These are phyloP conservation scores for Coemansia sp. DNA, from an alignment of 192 early-diverging fungal species.

Conservation along the genomic window DNA sequence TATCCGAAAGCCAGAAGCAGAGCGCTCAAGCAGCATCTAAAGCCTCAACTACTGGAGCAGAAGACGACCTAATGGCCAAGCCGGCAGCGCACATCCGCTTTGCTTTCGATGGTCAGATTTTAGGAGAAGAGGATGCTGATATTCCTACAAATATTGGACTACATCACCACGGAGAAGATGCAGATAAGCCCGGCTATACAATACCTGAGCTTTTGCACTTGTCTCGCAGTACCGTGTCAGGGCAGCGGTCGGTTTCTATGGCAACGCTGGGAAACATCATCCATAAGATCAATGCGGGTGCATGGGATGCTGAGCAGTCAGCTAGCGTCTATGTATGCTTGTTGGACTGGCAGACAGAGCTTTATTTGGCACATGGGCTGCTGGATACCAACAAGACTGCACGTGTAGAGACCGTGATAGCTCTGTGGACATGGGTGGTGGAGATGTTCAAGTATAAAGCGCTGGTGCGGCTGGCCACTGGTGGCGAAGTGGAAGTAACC, in stretches of 20 bases:
- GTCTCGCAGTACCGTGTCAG: slow-evolving; percentile 74
- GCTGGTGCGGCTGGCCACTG: slow-evolving; percentile 31
- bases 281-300: slow-evolving; percentile 38
- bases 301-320: slow-evolving; percentile 35
- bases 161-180: slow-evolving; percentile 88
- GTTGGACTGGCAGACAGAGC: slow-evolving; percentile 46
- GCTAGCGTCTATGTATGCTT: slow-evolving; percentile 29
- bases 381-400: slow-evolving; percentile 32
- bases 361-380: slow-evolving; percentile 35
- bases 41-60: not conserved
- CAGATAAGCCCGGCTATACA: slow-evolving; percentile 83
- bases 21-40: slow-evolving; percentile 6
- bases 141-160: slow-evolving; percentile 66
- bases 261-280: slow-evolving; percentile 62
- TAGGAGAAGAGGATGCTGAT: slow-evolving; percentile 55
- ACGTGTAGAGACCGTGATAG: slow-evolving; percentile 16
- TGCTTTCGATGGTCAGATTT: slow-evolving; percentile 72
- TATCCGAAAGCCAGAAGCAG: slow-evolving; percentile 12
- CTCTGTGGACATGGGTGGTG: slow-evolving; percentile 48
- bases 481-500: slow-evolving; percentile 25
- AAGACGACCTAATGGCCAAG: slow-evolving; percentile 17
- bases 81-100: slow-evolving; percentile 64
- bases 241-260: slow-evolving; percentile 72
- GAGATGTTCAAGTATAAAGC: slow-evolving; percentile 44
- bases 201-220: slow-evolving; percentile 78